Percentiles rank a stretch among this genome's conserved stretches.
Evolutionary conservation across 345 rosid genomes (phyloP).

Genomic region (Kandelia obovata): DNA sequence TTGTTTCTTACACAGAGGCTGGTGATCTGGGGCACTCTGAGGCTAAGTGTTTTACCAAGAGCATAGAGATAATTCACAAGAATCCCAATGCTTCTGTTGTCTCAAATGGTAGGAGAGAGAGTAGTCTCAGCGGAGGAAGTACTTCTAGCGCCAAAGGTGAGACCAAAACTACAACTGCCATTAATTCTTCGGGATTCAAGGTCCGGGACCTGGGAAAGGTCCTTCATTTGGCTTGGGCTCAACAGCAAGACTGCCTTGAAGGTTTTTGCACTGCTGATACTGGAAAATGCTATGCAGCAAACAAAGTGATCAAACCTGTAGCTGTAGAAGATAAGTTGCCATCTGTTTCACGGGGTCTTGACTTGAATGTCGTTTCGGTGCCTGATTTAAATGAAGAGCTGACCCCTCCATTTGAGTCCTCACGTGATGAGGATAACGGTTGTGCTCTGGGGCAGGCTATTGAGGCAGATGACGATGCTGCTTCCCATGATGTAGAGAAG

Average conservation of each 20-base stretch:
- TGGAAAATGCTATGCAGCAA: conserved; percentile 53
- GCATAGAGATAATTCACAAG: conserved; percentile 57
- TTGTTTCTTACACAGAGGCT: conserved; percentile 53
- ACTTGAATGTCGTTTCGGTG: conserved; percentile 74
- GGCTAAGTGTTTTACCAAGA: conserved; percentile 61
- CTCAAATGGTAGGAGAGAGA: conserved; percentile 31
- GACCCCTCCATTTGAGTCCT: conserved; percentile 73
- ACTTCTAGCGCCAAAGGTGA: conserved; percentile 37
- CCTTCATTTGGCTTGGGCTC: conserved; percentile 64
- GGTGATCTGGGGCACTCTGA: conserved; percentile 67
- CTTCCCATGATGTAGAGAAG: conserved; percentile 59
- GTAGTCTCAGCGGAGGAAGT: conserved; percentile 34
- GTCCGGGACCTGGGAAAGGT: conserved; percentile 71
- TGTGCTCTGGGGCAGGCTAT: conserved; percentile 54
- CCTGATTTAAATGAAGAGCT: conserved; percentile 92
- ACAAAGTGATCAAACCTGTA: conserved; percentile 34
- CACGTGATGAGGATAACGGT: conserved; percentile 81
- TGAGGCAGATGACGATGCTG: conserved; percentile 72
- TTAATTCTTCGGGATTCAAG: conserved; percentile 53
- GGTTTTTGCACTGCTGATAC: conserved; percentile 57
- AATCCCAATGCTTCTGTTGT: conserved; percentile 32
- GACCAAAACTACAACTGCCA: conserved; percentile 28
- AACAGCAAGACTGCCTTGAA: conserved; percentile 64
- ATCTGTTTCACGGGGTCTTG: conserved; percentile 54
- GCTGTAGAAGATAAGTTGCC: conserved; percentile 39